Base-by-base conservation (phyloP, 129 eudicot genomes). In the Tagetes erecta region DNA sequence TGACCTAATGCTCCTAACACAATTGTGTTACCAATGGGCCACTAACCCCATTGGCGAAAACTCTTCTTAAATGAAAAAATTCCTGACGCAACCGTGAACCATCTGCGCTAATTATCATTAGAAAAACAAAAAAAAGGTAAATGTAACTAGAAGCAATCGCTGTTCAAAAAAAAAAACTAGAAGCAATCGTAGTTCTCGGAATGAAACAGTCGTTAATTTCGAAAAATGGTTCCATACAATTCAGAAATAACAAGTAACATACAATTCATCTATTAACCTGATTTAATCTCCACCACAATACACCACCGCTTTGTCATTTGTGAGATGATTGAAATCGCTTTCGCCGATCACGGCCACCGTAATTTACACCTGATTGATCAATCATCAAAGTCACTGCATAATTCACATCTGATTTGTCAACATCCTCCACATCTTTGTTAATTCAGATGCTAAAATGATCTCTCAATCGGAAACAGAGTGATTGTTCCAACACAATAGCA, bases 401-500 rank as follows among this genome's bases (percentile, higher is more conserved):
- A 5, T 37, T 13, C 68, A 63, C 68, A 0, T 63, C 40, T 3
- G 3, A 13, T 0, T 30, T 41, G 39, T 64, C 38, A 66, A 42
- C 45, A 67, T 67, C 41, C 11, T 27, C 12, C 1, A 6, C 12
- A 57, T 57, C n/a, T 8, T 31, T 68, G 59, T 9, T 1, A 3
- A 4, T 12, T 47, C 36, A 12, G 2, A 44, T 30, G 72, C 33
- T 44, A 67, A 9, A 30, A 49, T 11, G 62, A 69, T 69, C 27
- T 20, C 27, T 20, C 73, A 69, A 69, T 69, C 73, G 6, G 73
- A 69, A 35, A 69, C 62, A 7, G 73, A 49, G 33, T 69, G 73
- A 57, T 71, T 56, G 53, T 56, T 71, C 76, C 76, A 71, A 41
- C 76, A 71, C 3, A 71, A 53, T 10, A 71, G 66, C 67, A 71